Base-by-base conservation (phyloP, 2,329 filamentous ascomycete genomes). In the Colletotrichum theobromicola region DNA sequence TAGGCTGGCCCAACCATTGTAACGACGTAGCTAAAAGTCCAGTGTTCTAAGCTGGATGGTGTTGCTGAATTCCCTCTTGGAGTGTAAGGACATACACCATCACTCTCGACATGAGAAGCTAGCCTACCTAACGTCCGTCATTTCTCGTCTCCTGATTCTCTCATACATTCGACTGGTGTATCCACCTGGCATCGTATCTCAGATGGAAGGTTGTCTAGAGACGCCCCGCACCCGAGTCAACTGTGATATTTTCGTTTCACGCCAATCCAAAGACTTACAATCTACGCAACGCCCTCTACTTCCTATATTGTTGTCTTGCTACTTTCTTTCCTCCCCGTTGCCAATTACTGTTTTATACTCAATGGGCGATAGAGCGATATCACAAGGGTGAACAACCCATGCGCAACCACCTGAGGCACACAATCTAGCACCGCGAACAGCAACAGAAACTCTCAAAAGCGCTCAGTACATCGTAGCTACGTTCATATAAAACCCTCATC, bases 91-190 rank as follows among this genome's bases (percentile, higher is more conserved):
- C n/a, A n/a, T n/a, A n/a, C 30, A 9, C 2, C 30, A 32, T 32
- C 30, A 32, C 7, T 32, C 7, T 32, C 30, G 30, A 32, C 7
- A 8, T 32, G 3, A 32, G 5, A 7, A 32, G 30, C 30, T 9
- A 32, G 3, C 30, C 30, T 9, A 7, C 30, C 10, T 9, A 7
- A 32, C 30, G 7, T 42, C 2, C n/a, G 2, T 9, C n/a, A 1
- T 10, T 21, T 7, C n/a, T 46, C 2, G 0, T 46, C n/a, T 1
- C 0, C n/a, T 21, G 0, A 0, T 1, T 2, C n/a, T 1, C 42
- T 50, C 10, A 5, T 13, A 21, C 1, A 6, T 50, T 50, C 0
- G n/a, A 50, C 42, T 50, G 0, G 0, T 4, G n/a, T 21, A 50
- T 13, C 12, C 42, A 50, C n/a, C 4, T 2, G n/a, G 10, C n/a